Conservation (phyloP, 768 basidiomycete genomes). For the Podaxis carcinomalis region DNA sequence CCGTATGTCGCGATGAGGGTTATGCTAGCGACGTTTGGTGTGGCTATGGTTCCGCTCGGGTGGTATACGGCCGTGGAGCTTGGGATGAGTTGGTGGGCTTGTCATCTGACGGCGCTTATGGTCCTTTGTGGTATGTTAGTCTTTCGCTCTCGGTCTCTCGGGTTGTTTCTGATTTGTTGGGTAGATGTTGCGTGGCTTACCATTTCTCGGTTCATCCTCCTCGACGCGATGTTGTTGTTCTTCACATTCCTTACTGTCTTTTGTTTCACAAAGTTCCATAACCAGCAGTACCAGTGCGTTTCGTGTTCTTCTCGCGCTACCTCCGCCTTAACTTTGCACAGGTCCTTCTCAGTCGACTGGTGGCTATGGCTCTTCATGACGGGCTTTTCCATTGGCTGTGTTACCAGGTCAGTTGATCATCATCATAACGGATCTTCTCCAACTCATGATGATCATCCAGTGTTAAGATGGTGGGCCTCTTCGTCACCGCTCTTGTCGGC, state of each 20-base stretch:
- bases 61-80: constrained; percentile 97
- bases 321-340: constrained; percentile 25
- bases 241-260: constrained; percentile 98
- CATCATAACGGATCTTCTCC: background rate
- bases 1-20: constrained; percentile 96
- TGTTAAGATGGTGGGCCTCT: constrained; percentile 94
- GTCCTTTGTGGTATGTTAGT: constrained; percentile 73
- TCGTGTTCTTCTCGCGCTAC: background rate
- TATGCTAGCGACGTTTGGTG: constrained; percentile 90
- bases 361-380: constrained; percentile 95
- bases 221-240: constrained; percentile 98
- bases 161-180: background rate
- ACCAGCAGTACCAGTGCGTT: constrained; percentile 88
- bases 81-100: constrained; percentile 85
- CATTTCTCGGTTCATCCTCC: constrained; percentile 94
- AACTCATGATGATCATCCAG: constrained; percentile 33
- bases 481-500: constrained; percentile 92
- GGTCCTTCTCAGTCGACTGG: constrained; percentile 95
- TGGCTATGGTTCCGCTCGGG: constrained; percentile 90
- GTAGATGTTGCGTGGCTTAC: constrained; percentile 96
- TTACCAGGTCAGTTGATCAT: constrained; percentile 62
- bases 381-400: constrained; percentile 91
- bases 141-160: background rate
- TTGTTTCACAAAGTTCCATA: constrained; percentile 93
- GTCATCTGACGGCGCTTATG: constrained; percentile 92